Evolutionary conservation across 2,329 filamentous ascomycete genomes (phyloP), one percentile per base, ranked within the genome.

Genomic region (Aspergillus alliaceus): DNA sequence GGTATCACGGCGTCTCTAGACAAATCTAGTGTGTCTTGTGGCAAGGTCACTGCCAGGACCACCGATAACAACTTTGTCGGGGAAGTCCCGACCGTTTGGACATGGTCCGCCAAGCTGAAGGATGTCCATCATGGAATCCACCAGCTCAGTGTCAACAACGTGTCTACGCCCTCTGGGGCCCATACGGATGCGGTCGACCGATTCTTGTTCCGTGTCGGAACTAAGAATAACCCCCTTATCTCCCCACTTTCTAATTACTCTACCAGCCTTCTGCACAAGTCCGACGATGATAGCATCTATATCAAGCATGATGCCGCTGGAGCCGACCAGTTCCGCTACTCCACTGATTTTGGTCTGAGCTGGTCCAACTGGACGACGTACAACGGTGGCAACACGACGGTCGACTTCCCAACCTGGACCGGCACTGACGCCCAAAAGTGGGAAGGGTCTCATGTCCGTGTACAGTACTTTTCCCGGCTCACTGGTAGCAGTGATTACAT

Each of bases 71-170:
- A 63, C 20, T 79, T 77, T 65, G 76, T 80, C 29, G 85, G 84
- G 1, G 78, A 81, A 15, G 76, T 86, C 40, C 80, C 82, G 2
- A 82, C 79, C 1, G 70, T 72, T 4, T 88, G 84, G 83, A 73
- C 72, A 15, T 84, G 82, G 71, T 77, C 73, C 2, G 81, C 80
- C 14, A 82, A 75, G 7, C 67, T 89, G 25, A 76, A 74, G 7
- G 79, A 82, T 49, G 83, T 88, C 1, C 80, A 82, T 8, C 82
- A 89, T 59, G 86, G 86, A 29, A 75, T 89, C 18, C 83, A 89
- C 65, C 75, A 78, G 29, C 65, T 88, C 52, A 84, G 81, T 0
- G 72, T 88, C 42, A 79, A 77, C 50, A 87, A 87, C 60, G 78
- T 80, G 22, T 77, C 78, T 2, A 77, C 6, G 70, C 73, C 22